Evolutionary conservation across 106 monocot genomes (phyloP), one percentile per base, ranked within the genome.

Genomic region (Alisma plantagoaquatica): DNA sequence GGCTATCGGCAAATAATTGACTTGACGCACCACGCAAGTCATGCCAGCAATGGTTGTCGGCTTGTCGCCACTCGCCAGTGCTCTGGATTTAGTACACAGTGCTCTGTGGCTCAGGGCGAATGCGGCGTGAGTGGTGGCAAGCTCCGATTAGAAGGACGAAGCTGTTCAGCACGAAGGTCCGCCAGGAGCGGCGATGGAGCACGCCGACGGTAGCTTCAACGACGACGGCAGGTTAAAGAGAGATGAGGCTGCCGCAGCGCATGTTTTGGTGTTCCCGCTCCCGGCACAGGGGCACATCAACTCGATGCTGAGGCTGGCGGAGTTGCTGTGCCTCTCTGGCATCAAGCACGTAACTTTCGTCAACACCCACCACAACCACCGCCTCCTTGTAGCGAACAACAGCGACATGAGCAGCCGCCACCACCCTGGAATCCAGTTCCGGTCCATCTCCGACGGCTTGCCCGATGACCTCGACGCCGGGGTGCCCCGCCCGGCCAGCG

Each of bases 251-350:
- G 56, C 19, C 15, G 52, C 17, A 30, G 41, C 52, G 1, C 76
- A 70, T 27, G 76, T 76, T 2, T 54, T 76, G 1, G 2, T 76
- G 3, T 70, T 76, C 60, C 76, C 76, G 31, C 31, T 70, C 16
- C 70, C 76, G 0, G 29, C 32, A 6, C 70, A 65, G 15, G 69
- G 76, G 14, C 64, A 70, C 65, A 17, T 65, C 27, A 46, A 28
- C 27, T 38, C 64, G 25, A 54, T 61, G 58, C 70, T 70, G 2
- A 46, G 33, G 29, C 65, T 76, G 2, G 64, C 70, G 27, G 54
- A 70, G 27, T 54, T 70, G 23, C 65, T 76, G 28, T 52, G 43
- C 27, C 21, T 19, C 43, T 30, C 53, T 42, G 75, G 59, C 64
- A 28, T 75, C 33, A n/a, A n/a, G n/a, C 59, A 2, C 28, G 59